Evolutionary conservation across 2,329 filamentous ascomycete species (phyloP).

Genomic region (Colletotrichum sidae): DNA sequence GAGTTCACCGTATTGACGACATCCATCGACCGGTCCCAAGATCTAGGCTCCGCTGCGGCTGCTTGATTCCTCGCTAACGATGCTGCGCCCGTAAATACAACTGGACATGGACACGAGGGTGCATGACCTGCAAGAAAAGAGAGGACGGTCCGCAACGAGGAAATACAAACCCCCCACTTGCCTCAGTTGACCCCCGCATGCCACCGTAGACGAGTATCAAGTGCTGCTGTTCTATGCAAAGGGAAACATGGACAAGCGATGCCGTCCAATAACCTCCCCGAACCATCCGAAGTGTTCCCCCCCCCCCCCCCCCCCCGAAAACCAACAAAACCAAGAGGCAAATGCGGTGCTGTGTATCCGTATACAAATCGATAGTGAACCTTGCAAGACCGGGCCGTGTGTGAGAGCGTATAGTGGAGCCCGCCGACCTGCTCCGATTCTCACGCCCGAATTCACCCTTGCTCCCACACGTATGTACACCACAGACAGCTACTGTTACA

Average conservation of each 20-base stretch:
- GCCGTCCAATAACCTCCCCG: slow-evolving; percentile 17
- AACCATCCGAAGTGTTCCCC: not conserved
- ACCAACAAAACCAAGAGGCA: too few relatives aligned
- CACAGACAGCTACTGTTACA: not conserved
- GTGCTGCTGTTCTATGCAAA: not conserved
- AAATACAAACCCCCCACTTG: slow-evolving; percentile 2
- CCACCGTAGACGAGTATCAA: slow-evolving; percentile 15
- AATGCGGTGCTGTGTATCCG: too few relatives aligned
- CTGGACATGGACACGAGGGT: slow-evolving; percentile 11
- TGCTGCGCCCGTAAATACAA: slow-evolving; percentile 10
- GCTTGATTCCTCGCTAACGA: slow-evolving; percentile 17
- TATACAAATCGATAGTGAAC: slow-evolving; percentile 1
- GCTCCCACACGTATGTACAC: not conserved
- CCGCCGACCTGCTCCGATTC: slow-evolving; percentile 33
- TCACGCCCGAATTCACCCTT: slow-evolving; percentile 31
- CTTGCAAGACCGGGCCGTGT: slow-evolving; percentile 10
- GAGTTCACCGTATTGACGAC: not conserved
- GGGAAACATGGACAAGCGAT: not conserved
- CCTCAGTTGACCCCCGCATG: not conserved
- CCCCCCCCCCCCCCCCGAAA: too few relatives aligned
- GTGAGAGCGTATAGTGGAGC: slow-evolving; percentile 5
- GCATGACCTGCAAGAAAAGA: not conserved
- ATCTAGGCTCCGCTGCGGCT: slow-evolving; percentile 28
- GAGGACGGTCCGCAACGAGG: not conserved
- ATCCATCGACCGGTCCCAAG: slow-evolving; percentile 13